These are phyloP conservation scores for Thalassiosira mediterranea DNA, from an alignment of 352 stramenopile species.

Conservation along the genomic window DNA sequence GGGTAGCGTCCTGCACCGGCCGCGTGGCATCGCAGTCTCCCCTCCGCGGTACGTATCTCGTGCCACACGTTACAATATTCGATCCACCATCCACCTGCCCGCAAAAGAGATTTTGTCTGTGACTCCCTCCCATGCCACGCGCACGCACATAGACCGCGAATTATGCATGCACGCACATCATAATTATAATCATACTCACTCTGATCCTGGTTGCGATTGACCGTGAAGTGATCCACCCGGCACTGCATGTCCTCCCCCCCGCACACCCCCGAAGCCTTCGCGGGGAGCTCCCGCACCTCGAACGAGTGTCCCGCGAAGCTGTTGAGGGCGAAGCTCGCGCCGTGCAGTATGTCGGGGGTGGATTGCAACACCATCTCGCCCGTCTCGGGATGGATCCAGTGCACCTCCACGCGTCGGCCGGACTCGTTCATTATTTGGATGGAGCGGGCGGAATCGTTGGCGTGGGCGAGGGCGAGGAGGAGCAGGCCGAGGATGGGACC, in stretches of 20 bases:
- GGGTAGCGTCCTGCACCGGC: no score
- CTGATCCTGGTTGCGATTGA: constrained; percentile 73
- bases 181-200: constrained; percentile 26
- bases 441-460: constrained; percentile 12
- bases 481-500: constrained; percentile 11
- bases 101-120: no score
- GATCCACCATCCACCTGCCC: no score
- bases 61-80: no score
- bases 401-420: constrained; percentile 27
- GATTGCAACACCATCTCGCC: constrained; percentile 43
- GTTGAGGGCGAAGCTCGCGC: constrained; percentile 47
- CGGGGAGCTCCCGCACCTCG: constrained; percentile 65
- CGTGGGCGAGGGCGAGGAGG: constrained; percentile 3
- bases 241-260: constrained; percentile 42
- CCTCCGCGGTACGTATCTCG: no score
- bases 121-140: background rate
- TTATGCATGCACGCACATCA: background rate
- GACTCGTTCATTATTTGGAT: constrained; percentile 60
- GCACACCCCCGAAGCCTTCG: constrained; percentile 42
- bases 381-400: constrained; percentile 51
- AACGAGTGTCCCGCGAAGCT: constrained; percentile 74
- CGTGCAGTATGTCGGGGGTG: constrained; percentile 49
- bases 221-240: constrained; percentile 63
- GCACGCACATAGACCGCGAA: no score
- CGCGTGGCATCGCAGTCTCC: no score